These are phyloP conservation scores for Ceratocystis cubensis DNA, from an alignment of 2,329 filamentous ascomycete genomes.

Conservation along the genomic window DNA sequence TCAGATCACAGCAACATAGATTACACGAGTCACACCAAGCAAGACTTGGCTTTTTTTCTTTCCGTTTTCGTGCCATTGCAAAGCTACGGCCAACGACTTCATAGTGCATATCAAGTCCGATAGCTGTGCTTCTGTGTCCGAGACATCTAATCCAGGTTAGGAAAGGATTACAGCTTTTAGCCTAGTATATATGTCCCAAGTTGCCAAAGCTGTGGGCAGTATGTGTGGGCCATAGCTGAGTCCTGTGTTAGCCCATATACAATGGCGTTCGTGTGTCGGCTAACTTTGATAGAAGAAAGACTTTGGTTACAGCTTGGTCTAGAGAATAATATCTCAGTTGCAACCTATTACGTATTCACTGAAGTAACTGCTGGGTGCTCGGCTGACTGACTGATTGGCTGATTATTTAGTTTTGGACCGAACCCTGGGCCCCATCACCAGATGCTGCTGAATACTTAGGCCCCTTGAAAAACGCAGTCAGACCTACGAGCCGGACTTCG, in stretches of 20 bases:
- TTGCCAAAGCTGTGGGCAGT: neutral
- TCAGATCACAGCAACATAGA: too few species aligned
- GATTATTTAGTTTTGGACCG: too few species aligned
- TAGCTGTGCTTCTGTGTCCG: neutral
- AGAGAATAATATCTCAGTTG: too few species aligned
- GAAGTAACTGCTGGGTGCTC: neutral
- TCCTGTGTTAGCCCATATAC: too few species aligned
- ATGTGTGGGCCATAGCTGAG: neutral
- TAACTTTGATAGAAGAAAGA: constrained; percentile 10
- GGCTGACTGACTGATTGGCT: neutral
- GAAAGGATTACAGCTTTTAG: neutral
- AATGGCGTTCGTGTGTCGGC: neutral
- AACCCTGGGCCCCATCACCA: too few species aligned
- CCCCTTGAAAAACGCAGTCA: neutral
- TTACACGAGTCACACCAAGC: too few species aligned
- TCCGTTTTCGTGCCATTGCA: neutral
- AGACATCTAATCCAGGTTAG: neutral
- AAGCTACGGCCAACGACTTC: neutral
- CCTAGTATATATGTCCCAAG: neutral
- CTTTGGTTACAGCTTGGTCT: neutral
- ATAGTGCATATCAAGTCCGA: neutral
- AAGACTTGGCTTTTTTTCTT: neutral
- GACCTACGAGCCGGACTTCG: neutral
- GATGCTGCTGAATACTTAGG: too few species aligned
- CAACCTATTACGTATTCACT: neutral